A percentile compares a stretch with the other conserved stretches of the same genome.
These are phyloP conservation scores for Podila epigama DNA, from an alignment of 192 early-diverging fungal species.

Conservation along the genomic window DNA sequence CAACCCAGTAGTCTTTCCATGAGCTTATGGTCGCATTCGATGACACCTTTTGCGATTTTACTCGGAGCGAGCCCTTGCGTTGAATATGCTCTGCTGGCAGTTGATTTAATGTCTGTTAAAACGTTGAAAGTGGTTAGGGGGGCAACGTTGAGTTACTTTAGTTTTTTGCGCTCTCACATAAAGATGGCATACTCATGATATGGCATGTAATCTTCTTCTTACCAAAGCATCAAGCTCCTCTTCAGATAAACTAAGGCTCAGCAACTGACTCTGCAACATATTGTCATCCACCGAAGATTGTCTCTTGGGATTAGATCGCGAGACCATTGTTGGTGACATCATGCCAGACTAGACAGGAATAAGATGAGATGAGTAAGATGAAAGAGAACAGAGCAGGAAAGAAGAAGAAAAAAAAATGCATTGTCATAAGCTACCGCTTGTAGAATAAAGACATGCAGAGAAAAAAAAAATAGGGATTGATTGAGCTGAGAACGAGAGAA, in stretches of 20 bases:
- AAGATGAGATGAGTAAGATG: too few relatives aligned
- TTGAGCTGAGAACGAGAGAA: neutral
- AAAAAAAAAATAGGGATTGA: neutral
- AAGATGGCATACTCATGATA: neutral
- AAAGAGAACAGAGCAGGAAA: too few relatives aligned
- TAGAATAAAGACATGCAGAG: neutral
- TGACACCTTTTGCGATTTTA: constrained; percentile 51
- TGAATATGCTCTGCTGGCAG: constrained; percentile 48
- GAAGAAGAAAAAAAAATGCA: neutral
- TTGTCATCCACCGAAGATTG: constrained; percentile 30
- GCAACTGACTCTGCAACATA: constrained; percentile 40
- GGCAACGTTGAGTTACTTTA: too few relatives aligned
- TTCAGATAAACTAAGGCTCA: constrained; percentile 24
- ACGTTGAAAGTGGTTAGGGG: neutral
- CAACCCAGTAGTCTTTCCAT: constrained; percentile 49
- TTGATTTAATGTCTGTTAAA: constrained; percentile 50
- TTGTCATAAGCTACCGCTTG: too few relatives aligned
- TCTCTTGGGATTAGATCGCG: constrained; percentile 3
- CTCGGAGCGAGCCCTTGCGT: constrained; percentile 52
- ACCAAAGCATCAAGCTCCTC: constrained; percentile 38
- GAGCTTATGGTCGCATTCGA: constrained; percentile 46
- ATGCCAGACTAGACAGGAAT: neutral
- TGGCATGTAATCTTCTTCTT: neutral
- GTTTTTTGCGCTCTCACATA: too few relatives aligned
- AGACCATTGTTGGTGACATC: neutral